Percentiles rank a stretch among this genome's conserved stretches.
Conservation (phyloP, 2,329 filamentous ascomycete genomes). For the Penicillium hordei region DNA sequence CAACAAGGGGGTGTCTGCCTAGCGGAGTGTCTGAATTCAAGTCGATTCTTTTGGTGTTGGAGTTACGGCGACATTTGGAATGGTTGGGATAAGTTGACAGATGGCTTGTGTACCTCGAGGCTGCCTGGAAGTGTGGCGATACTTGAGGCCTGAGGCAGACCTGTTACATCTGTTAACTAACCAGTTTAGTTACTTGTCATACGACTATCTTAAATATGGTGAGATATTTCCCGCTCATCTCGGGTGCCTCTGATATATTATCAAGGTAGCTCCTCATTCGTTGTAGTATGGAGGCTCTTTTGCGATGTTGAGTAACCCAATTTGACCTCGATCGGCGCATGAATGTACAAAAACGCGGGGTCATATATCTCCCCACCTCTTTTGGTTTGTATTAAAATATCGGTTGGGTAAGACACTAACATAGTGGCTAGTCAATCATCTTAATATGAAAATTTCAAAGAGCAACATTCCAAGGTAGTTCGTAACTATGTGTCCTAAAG, state of each 20-base stretch:
- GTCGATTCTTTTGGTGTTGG: background rate
- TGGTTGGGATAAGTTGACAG: background rate
- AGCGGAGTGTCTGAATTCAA: background rate
- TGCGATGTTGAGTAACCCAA: background rate
- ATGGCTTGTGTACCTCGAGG: slow-evolving; percentile 1
- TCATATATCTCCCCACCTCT: background rate
- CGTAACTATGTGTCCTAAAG: no score
- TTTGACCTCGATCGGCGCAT: slow-evolving; percentile 1
- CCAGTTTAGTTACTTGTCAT: background rate
- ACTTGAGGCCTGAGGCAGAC: background rate
- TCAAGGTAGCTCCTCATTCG: background rate
- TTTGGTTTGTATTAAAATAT: no score
- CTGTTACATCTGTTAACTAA: no score
- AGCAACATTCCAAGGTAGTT: background rate
- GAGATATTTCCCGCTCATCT: background rate
- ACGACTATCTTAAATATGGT: background rate
- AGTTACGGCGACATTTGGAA: background rate
- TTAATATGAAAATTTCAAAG: background rate
- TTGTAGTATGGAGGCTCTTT: background rate
- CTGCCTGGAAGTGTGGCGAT: slow-evolving; percentile 5
- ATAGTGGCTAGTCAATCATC: background rate
- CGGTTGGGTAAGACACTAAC: no score
- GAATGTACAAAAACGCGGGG: background rate
- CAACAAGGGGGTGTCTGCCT: background rate
- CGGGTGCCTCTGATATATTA: background rate